Base-by-base conservation (phyloP, 441 rosid genomes). In the Hura crepitans region DNA sequence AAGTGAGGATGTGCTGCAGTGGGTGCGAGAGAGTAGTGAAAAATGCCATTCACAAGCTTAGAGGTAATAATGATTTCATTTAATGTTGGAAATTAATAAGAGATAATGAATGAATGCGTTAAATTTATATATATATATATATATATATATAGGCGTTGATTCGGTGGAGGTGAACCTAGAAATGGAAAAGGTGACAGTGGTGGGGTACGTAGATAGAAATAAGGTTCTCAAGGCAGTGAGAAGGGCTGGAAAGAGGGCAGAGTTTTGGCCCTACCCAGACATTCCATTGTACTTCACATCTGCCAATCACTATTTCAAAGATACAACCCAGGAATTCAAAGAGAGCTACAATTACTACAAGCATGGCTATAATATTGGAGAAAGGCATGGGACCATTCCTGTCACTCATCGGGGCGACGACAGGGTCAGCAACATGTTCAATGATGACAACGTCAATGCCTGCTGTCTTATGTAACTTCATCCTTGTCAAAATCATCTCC, bases 1-100 rank as follows among this genome's bases (percentile, higher is more conserved):
- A 91, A 79, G 97, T 94, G 46, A 70, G 97, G 85, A 94, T 94
- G 97, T 94, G 98, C 78, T 91, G 98, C 87, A 80, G 78, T 53
- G 98, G 96, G 13, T 91, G 98, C 72, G 98, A 91, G 73, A 81
- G 97, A 76, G 93, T 94, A 13, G 96, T 90, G 56, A 94, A 87
- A 74, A 89, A 85, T 68, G 93, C 96, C 75, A 83, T 91, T 77
- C 77, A 79, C 85, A 94, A 91, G 80, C 90, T 94, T 65, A 88
- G 86, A 85, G 98, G 98, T 89, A 81, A 15, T 4, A 13, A 15
- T 11, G 11, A 55, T n/a, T n/a, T n/a, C n/a, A n/a, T n/a, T n/a
- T n/a, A n/a, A n/a, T n/a, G n/a, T n/a, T n/a, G n/a, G n/a, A n/a
- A n/a, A n/a, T n/a, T n/a, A n/a, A n/a, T n/a, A n/a, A n/a, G n/a